A percentile compares a stretch with the other conserved stretches of the same genome.
phyloP scores from a whole-genome alignment of 2,329 filamentous ascomycete genomes.

The Huntiella decipiens region DNA sequence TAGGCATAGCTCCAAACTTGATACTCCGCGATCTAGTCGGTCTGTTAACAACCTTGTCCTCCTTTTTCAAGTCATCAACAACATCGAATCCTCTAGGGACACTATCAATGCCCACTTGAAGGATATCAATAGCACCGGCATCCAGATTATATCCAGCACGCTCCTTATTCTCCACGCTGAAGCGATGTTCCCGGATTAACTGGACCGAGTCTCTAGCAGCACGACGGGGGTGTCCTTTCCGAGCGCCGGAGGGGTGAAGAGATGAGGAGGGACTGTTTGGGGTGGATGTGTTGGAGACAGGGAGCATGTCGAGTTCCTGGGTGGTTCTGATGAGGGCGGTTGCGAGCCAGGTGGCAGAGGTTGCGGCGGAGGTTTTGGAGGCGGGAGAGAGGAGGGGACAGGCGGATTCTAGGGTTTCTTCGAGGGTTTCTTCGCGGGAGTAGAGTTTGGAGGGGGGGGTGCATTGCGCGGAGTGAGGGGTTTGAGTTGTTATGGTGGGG shows the following conservation, averaged over 20 bases:
- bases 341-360: constrained; percentile 4
- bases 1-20: constrained; percentile 6
- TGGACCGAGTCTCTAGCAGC: constrained; percentile 7
- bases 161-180: constrained; percentile 4
- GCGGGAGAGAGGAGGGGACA: too few relatives aligned
- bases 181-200: constrained; percentile 9
- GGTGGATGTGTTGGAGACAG: not conserved
- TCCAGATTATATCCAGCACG: constrained; percentile 4
- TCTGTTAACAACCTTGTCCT: not conserved
- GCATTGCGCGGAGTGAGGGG: constrained; percentile 1
- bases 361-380: not conserved
- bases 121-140: not conserved
- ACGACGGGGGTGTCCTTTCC: constrained; percentile 7
- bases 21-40: not conserved
- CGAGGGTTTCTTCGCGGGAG: not conserved
- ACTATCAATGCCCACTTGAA: not conserved
- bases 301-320: constrained; percentile 9
- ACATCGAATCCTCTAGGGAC: constrained; percentile 1
- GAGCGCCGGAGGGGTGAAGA: not conserved
- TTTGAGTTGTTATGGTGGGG: not conserved
- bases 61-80: not conserved
- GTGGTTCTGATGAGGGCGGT: constrained; percentile 1
- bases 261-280: not conserved
- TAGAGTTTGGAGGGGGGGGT: not conserved
- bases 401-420: too few relatives aligned